Base-by-base conservation (phyloP, 2,329 filamentous ascomycete genomes). In the Blastomyces gilchristii region DNA sequence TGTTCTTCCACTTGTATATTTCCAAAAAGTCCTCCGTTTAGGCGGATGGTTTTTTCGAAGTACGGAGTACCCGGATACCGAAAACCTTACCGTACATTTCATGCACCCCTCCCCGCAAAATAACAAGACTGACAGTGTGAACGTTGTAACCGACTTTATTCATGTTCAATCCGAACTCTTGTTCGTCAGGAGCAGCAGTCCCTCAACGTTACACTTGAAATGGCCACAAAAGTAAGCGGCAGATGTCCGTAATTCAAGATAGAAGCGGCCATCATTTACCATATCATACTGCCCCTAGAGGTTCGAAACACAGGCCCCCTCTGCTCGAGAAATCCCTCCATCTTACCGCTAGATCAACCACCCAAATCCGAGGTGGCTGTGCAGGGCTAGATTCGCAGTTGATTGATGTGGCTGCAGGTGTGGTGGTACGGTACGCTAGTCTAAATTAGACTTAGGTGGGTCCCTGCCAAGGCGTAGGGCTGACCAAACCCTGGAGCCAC, bases 401-500 rank as follows among this genome's bases (percentile, higher is more conserved):
- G 31, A 14, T n/a, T 31, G 28, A 16, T 58, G 56, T 58, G 56
- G 56, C 39, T 47, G 16, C 22, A 34, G 31, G 31, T 5, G 25
- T 25, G 3, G 25, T 12, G 25, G 2, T 3, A 22, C 49, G 1
- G 1, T 7, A 28, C 56, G 14, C 56, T 58, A 58, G 39, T 4
- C 39, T 18, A 2, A 2, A 45, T 18, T n/a, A 16, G 22, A 18
- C n/a, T 5, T 59, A 50, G 43, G 8, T 11, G 31, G 1, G 9
- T 9, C 8, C 25, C 31, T 59, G 58, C 58, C 58, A 59, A 59
- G 58, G 41, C 43, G 43, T 59, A 59, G 58, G 58, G 58, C 58
- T 59, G 58, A 59, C 25, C 41, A 43, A 37, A 56, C 49, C 49
- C 5, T 31, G 49, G 49, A 52, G 6, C 14, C 16, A 39, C 31